phyloP scores from a whole-genome alignment of 108 stramenopile species.

The Fragilaria radians region DNA sequence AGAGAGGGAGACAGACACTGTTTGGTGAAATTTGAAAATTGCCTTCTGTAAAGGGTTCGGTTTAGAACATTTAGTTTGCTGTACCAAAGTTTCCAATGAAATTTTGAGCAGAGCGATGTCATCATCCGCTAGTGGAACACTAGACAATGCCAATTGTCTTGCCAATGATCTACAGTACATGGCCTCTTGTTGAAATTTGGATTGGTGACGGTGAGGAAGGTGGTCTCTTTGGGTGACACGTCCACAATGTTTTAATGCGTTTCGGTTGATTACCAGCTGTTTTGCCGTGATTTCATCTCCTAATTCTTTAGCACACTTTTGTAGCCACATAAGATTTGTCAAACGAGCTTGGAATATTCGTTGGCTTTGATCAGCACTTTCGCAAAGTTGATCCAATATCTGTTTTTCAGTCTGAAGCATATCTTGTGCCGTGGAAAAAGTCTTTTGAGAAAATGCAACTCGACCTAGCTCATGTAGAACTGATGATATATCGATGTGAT shows the following conservation, averaged over 20 bases:
- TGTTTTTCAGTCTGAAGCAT: conserved; percentile 34
- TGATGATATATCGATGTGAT: conserved; percentile 53
- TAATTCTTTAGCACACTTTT: conserved; percentile 49
- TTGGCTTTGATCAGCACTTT: conserved; percentile 28
- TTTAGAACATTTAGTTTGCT: not conserved
- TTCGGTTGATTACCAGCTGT: conserved; percentile 21
- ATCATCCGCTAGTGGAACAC: not conserved
- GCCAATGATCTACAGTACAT: not conserved
- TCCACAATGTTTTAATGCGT: conserved; percentile 15
- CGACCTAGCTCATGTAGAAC: conserved; percentile 54
- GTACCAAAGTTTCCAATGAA: not conserved
- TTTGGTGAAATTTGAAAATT: not conserved
- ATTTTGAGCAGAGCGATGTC: not conserved
- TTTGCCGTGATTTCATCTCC: conserved; percentile 31
- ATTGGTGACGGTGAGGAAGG: not conserved
- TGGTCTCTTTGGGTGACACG: not conserved
- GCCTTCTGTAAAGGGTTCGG: not conserved
- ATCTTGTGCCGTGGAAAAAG: conserved; percentile 23
- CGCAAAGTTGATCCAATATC: conserved; percentile 36
- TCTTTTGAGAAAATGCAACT: conserved; percentile 42
- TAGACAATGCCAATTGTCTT: not conserved
- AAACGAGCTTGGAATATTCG: conserved; percentile 40
- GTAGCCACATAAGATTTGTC: conserved; percentile 60
- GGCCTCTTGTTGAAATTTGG: not conserved
- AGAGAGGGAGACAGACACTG: not conserved